These are phyloP conservation scores for Eimeria necatrix DNA, from an alignment of 169 alveolate genomes.

Conservation along the genomic window DNA sequence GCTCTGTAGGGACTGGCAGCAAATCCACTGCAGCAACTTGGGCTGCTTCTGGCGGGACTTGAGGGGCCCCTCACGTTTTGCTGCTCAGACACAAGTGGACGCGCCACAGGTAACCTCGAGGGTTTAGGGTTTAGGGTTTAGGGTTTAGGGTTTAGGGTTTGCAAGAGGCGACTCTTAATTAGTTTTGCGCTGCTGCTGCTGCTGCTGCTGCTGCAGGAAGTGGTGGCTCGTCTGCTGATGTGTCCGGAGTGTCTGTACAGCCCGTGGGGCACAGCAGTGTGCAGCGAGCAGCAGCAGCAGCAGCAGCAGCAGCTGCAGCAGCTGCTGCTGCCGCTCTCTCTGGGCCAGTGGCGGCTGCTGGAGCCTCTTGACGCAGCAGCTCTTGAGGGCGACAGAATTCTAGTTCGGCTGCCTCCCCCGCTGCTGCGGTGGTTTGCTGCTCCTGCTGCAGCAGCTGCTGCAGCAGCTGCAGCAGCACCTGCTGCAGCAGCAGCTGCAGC, in stretches of 20 bases:
- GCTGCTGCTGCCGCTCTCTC: conserved; percentile 37
- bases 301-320: conserved; percentile 68
- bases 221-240: conserved; percentile 59
- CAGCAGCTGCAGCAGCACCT: background rate
- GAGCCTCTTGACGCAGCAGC: background rate
- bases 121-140: background rate
- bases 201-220: conserved; percentile 68
- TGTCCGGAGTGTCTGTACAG: conserved; percentile 56
- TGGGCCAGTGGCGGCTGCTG: background rate
- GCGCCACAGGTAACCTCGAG: background rate
- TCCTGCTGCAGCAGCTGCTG: conserved; percentile 4
- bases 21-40: conserved; percentile 41
- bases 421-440: conserved; percentile 63
- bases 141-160: conserved; percentile 3
- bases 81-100: conserved; percentile 35
- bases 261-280: conserved; percentile 39
- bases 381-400: conserved; percentile 10
- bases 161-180: background rate
- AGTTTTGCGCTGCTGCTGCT: background rate
- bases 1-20: conserved; percentile 38
- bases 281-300: conserved; percentile 63
- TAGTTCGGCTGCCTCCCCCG: background rate
- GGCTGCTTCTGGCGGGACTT: conserved; percentile 27
- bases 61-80: conserved; percentile 49
- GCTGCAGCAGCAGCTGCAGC: conserved; percentile 25